phyloP scores from a whole-genome alignment of 2,329 filamentous ascomycete genomes.

The Paradendryphiella salina region DNA sequence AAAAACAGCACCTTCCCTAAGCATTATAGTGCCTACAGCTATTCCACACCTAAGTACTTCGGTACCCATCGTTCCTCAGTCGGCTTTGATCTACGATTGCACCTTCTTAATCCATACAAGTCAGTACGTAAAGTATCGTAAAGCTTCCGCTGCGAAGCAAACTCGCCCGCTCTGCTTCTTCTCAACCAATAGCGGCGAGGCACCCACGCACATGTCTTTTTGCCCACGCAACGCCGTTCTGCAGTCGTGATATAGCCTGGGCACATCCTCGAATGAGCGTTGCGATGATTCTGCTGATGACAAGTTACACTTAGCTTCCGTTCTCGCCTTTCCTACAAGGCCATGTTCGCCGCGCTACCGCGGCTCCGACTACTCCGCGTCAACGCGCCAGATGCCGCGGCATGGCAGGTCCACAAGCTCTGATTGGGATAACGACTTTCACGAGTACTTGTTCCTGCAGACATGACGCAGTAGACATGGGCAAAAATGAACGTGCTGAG shows the following conservation, averaged over 20 bases:
- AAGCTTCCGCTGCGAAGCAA: conserved; percentile 9
- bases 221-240: neutral
- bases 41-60: conserved; percentile 12
- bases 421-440: conserved; percentile 24
- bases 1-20: neutral
- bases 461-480: conserved; percentile 24
- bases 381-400: conserved; percentile 11
- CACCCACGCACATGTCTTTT: conserved; percentile 12
- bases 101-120: conserved; percentile 12
- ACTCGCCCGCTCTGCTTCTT: neutral
- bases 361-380: conserved; percentile 4
- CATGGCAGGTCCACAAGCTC: conserved; percentile 19
- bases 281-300: conserved; percentile 12
- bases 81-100: conserved; percentile 38
- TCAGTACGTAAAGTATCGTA: neutral
- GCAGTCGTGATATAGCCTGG: neutral
- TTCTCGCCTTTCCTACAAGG: conserved; percentile 7
- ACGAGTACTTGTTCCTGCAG: conserved; percentile 22
- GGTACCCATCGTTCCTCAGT: conserved; percentile 47
- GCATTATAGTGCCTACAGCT: neutral
- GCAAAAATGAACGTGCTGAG: conserved; percentile 3
- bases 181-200: conserved; percentile 9
- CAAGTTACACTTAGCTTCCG: neutral
- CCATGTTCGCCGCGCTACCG: conserved; percentile 4
- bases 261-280: conserved; percentile 9